Percentiles rank a stretch among this genome's conserved stretches.
phyloP scores from a whole-genome alignment of 2,329 filamentous ascomycete species.

The Stenocarpella maydis region DNA sequence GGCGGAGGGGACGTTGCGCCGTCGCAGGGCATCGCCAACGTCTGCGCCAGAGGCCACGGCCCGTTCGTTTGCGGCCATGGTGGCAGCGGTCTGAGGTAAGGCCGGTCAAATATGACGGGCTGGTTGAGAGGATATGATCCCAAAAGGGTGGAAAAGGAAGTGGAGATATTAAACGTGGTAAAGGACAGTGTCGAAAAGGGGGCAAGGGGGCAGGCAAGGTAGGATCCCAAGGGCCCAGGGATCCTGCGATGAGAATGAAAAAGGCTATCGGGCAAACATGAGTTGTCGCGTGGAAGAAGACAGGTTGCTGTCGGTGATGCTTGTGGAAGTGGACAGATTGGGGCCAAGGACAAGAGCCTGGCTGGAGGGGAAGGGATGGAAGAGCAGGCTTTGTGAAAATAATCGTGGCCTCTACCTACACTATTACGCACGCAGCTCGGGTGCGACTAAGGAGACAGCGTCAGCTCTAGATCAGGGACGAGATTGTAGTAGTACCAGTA shows the following conservation, averaged over 20 bases:
- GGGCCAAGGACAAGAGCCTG: slow-evolving; percentile 32
- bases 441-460: slow-evolving; percentile 17
- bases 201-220: slow-evolving; percentile 2
- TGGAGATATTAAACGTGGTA: slow-evolving; percentile 16
- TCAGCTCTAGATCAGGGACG: slow-evolving; percentile 20
- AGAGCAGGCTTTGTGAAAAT: slow-evolving; percentile 18
- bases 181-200: slow-evolving; percentile 31
- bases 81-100: slow-evolving; percentile 13
- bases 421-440: slow-evolving; percentile 24
- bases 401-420: slow-evolving; percentile 35
- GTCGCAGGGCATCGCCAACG: slow-evolving; percentile 62
- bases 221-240: slow-evolving; percentile 26
- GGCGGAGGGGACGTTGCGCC: slow-evolving; percentile 61
- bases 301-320: neutral
- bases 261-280: slow-evolving; percentile 26
- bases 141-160: slow-evolving; percentile 1
- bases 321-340: slow-evolving; percentile 13
- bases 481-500: slow-evolving; percentile 1
- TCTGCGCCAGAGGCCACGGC: slow-evolving; percentile 69
- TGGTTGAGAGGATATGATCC: neutral
- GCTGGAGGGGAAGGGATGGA: slow-evolving; percentile 32
- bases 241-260: slow-evolving; percentile 28
- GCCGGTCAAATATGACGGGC: neutral
- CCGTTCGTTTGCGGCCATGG: slow-evolving; percentile 62
- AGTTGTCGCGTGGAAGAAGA: slow-evolving; percentile 12